These are phyloP conservation scores for Lyophyllum semitale DNA, from an alignment of 768 basidiomycete species.

Conservation along the genomic window DNA sequence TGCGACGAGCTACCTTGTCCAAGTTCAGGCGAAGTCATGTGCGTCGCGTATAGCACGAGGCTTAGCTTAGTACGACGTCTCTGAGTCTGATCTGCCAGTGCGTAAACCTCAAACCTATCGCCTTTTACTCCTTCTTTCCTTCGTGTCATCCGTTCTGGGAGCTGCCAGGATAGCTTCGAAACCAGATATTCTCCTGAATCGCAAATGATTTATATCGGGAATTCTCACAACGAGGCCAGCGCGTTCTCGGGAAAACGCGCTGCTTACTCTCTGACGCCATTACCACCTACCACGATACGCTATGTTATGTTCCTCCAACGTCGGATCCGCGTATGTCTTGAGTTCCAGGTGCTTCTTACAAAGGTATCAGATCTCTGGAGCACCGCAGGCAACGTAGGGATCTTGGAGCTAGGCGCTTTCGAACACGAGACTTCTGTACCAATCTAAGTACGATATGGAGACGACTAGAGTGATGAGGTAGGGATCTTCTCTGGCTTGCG, in stretches of 20 bases:
- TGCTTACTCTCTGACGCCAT: neutral
- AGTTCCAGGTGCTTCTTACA: neutral
- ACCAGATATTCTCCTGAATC: neutral
- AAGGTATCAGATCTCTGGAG: slow-evolving; percentile 6
- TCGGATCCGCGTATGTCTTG: slow-evolving; percentile 14
- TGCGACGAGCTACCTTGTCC: neutral
- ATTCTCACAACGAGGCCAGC: slow-evolving; percentile 1
- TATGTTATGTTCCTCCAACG: slow-evolving; percentile 12
- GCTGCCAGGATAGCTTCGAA: neutral
- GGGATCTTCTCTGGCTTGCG: slow-evolving; percentile 1
- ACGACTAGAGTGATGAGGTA: neutral
- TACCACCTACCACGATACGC: neutral
- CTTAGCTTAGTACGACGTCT: too few species aligned
- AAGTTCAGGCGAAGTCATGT: neutral
- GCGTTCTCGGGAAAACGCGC: slow-evolving; percentile 7
- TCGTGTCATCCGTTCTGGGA: neutral
- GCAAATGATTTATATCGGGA: neutral
- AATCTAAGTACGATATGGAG: neutral
- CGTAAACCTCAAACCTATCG: neutral
- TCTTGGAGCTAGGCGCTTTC: neutral
- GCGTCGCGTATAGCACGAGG: too few species aligned
- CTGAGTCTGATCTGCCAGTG: too few species aligned
- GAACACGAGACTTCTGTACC: neutral
- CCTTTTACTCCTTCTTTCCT: neutral
- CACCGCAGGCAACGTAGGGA: slow-evolving; percentile 1